Evolutionary conservation across 2,329 filamentous ascomycete genomes (phyloP), one percentile per base, ranked within the genome.

Genomic region (Epichloe bromicola): DNA sequence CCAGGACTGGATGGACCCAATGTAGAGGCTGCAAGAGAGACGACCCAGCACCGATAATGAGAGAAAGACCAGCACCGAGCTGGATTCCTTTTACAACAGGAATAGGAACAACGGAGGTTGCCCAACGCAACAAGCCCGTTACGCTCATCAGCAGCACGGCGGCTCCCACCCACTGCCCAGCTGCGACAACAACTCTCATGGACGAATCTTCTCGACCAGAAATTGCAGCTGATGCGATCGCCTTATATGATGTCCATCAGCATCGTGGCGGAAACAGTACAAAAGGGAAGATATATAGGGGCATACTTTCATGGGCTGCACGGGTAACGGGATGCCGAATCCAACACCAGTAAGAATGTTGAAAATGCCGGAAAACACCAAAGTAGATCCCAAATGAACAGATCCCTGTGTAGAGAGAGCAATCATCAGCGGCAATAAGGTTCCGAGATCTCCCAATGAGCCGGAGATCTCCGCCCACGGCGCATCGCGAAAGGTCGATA

Each of bases 11-110:
- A 4, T 69, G 63, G 1, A 74, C 68, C 88, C 88, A 95, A 12
- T 74, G 71, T 4, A 95, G 72, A 2, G 80, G 80, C 17, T 75
- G 72, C 12, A 93, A 73, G 52, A 94, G 75, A 45, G 73, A 77
- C 0, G 75, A 73, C 3, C 87, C 88, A 7, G 88, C 87, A 12
- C 86, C 85, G 52, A 95, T 76, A 50, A 89, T 78, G 15, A 97
- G 76, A 15, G 85, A 88, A 46, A 97, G 72, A 1, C 91, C 91
- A 4, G 91, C 91, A 38, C 91, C 91, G 46, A 96, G 80, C 67
- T 97, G 93, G 57, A 97, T 96, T 33, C 91, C 91, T 64, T 95
- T 95, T 49, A 97, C 83, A 0, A 97, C 85, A 0, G 90, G 87
- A 14, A 90, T 79, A 0, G 91, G 91, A 8, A 94, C 85, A 14